Conservation (phyloP, 129 eudicot species). For the Flaveria linearis region DNA sequence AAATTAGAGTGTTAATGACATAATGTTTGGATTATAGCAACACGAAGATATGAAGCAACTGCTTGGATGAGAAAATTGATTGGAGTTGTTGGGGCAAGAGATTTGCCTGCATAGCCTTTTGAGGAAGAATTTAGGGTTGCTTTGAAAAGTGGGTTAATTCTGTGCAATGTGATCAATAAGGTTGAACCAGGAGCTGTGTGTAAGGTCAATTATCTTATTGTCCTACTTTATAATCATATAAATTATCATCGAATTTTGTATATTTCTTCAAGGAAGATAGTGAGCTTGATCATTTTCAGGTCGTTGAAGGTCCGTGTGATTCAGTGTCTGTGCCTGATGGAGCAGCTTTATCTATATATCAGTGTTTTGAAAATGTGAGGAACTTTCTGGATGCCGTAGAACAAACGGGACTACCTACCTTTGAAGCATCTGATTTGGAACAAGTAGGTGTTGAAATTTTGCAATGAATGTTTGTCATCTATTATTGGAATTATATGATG, state of each 20-base stretch:
- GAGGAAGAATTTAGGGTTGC: constrained; percentile 95
- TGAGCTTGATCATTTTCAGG: constrained; percentile 47
- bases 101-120: constrained; percentile 94
- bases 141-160: constrained; percentile 85
- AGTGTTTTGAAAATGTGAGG: constrained; percentile 93
- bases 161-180: constrained; percentile 77
- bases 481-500: constrained; percentile 12
- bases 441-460: constrained; percentile 52
- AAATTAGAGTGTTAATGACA: neutral
- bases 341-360: constrained; percentile 89
- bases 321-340: constrained; percentile 76
- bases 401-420: constrained; percentile 81
- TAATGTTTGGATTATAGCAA: constrained; percentile 43
- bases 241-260: neutral
- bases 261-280: constrained; percentile 3
- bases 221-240: neutral
- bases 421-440: constrained; percentile 95
- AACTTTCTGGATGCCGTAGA: constrained; percentile 81
- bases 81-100: constrained; percentile 88
- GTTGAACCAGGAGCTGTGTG: constrained; percentile 87
- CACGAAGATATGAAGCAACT: constrained; percentile 85
- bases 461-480: constrained; percentile 8
- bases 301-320: constrained; percentile 85
- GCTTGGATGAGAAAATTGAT: constrained; percentile 84
- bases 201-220: constrained; percentile 47